These are phyloP conservation scores for Zoysia pacifica DNA, from an alignment of 176 grass and related monocot species.

Conservation along the genomic window DNA sequence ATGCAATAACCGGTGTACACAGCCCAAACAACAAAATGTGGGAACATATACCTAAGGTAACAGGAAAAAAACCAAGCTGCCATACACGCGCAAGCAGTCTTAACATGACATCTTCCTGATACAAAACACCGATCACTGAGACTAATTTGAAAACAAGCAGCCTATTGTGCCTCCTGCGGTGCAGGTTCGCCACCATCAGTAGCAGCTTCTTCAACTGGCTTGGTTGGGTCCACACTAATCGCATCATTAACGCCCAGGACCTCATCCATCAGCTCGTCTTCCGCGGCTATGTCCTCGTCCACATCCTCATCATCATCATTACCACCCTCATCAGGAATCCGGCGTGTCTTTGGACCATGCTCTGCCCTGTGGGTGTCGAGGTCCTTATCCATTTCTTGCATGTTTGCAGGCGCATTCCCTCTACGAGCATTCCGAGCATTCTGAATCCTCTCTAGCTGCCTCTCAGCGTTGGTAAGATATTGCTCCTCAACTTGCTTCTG, in stretches of 20 bases:
- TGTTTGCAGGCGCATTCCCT: constrained; percentile 52
- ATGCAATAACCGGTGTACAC: not conserved
- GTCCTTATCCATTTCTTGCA: constrained; percentile 97
- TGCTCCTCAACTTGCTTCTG: constrained; percentile 87
- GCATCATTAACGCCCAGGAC: constrained; percentile 63
- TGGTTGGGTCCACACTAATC: constrained; percentile 51
- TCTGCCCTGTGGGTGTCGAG: constrained; percentile 84
- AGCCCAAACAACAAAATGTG: not conserved
- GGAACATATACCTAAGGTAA: not conserved
- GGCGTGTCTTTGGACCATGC: constrained; percentile 83
- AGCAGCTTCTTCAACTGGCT: constrained; percentile 45
- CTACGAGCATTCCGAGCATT: constrained; percentile 69
- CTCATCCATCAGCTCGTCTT: constrained; percentile 93
- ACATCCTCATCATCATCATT: constrained; percentile 79
- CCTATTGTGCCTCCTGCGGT: constrained; percentile 32
- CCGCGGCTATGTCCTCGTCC: constrained; percentile 64
- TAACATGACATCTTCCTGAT: constrained; percentile 12
- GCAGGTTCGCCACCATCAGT: constrained; percentile 32
- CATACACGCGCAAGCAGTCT: constrained; percentile 19
- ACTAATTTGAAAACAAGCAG: constrained; percentile 16
- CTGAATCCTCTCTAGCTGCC: constrained; percentile 80
- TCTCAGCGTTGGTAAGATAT: constrained; percentile 79
- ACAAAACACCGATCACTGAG: not conserved
- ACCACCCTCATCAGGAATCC: constrained; percentile 57
- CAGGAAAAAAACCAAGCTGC: not conserved